These are phyloP conservation scores for Tirmania nivea DNA, from an alignment of 495 filamentous ascomycete species.

Conservation along the genomic window DNA sequence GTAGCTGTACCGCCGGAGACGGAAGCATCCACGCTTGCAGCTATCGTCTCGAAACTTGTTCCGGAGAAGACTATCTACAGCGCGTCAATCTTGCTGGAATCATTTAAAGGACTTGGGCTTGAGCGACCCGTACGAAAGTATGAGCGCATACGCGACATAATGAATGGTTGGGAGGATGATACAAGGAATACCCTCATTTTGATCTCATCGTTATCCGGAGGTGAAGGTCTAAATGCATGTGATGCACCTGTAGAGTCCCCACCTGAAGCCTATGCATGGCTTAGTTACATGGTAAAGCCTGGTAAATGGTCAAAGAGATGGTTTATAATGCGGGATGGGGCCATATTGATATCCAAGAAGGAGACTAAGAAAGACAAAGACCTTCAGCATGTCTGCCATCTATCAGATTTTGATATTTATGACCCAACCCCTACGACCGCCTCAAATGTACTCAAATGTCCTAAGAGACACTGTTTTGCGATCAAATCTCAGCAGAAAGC, in stretches of 20 bases:
- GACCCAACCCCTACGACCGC: conserved; percentile 41
- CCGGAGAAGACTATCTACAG: background rate
- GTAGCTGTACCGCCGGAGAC: background rate
- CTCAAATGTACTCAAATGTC: conserved; percentile 42
- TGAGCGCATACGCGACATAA: conserved; percentile 65
- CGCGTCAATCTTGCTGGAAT: conserved; percentile 43
- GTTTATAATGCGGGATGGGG: conserved; percentile 54
- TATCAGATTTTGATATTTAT: conserved; percentile 91
- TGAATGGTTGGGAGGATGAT: conserved; percentile 82
- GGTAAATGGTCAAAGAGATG: conserved; percentile 74
- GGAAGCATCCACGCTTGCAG: background rate
- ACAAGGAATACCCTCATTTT: conserved; percentile 46
- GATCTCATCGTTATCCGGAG: conserved; percentile 29
- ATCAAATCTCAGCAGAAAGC: conserved; percentile 88
- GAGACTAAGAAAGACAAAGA: conserved; percentile 37
- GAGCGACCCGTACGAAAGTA: conserved; percentile 69
- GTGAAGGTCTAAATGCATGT: conserved; percentile 29
- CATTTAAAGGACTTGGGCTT: conserved; percentile 51
- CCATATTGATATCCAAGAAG: conserved; percentile 56
- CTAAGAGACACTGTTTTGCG: conserved; percentile 63
- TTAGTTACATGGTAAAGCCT: conserved; percentile 61
- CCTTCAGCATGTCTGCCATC: conserved; percentile 47
- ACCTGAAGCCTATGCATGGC: conserved; percentile 36
- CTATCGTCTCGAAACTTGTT: background rate
- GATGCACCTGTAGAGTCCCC: conserved; percentile 37